These are phyloP conservation scores for Fusarium oxysporum DNA, from an alignment of 2,329 filamentous ascomycete genomes.

Conservation along the genomic window DNA sequence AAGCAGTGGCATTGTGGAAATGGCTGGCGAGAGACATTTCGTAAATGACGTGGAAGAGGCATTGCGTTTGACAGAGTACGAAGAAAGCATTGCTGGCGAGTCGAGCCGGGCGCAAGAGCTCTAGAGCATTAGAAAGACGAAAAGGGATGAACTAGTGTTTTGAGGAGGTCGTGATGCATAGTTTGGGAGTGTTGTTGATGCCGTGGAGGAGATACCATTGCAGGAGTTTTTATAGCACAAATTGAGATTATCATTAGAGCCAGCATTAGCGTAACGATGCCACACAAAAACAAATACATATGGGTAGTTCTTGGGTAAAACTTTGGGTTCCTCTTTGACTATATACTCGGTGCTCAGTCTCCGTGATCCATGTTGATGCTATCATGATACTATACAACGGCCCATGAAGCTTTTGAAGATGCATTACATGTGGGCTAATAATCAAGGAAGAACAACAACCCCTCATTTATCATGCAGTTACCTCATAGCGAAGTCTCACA, in stretches of 20 bases:
- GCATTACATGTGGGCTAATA: too few species aligned
- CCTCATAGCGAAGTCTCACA: not conserved
- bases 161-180: not conserved
- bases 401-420: not conserved
- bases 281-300: not conserved
- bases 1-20: conserved; percentile 84
- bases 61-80: conserved; percentile 80
- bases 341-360: not conserved
- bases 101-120: conserved; percentile 29
- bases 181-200: conserved; percentile 1
- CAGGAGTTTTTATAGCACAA: not conserved
- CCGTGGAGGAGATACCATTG: conserved; percentile 26
- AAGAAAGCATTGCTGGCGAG: conserved; percentile 59
- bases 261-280: not conserved
- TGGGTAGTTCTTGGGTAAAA: not conserved
- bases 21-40: conserved; percentile 81
- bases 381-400: not conserved
- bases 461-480: not conserved
- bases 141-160: not conserved
- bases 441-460: not conserved
- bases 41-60: conserved; percentile 87
- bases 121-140: not conserved
- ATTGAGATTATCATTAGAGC: conserved; percentile 10
- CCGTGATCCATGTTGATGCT: not conserved
- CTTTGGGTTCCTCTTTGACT: not conserved